Conservation (phyloP, 495 filamentous ascomycete species). For the Jackrogersella multiformis region DNA sequence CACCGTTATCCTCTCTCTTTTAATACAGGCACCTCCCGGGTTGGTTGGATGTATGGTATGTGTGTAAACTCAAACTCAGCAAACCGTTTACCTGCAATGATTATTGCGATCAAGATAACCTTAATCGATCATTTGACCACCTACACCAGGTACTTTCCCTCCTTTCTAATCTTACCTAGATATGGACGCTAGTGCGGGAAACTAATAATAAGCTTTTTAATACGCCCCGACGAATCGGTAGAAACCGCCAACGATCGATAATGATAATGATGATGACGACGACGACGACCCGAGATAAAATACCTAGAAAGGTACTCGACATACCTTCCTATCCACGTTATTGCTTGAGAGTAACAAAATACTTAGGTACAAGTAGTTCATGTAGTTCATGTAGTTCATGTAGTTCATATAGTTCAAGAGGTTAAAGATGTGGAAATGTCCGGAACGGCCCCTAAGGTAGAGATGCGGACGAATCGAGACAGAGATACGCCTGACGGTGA, state of each 20-base stretch:
- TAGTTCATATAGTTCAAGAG: background rate
- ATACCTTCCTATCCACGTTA: background rate
- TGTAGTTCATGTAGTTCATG: background rate
- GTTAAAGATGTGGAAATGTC: conserved; percentile 24
- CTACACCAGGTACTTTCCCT: too few species aligned
- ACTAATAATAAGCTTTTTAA: conserved; percentile 17
- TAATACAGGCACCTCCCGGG: too few species aligned
- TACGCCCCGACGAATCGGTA: conserved; percentile 4
- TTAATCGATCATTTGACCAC: too few species aligned
- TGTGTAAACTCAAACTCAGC: too few species aligned
- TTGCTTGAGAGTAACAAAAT: background rate
- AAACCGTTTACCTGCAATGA: too few species aligned
- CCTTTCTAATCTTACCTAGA: too few species aligned
- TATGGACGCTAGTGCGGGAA: background rate
- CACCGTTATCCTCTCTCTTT: background rate
- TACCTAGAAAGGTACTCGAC: too few species aligned
- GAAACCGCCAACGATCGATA: background rate
- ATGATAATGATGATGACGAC: too few species aligned
- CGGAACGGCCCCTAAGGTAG: conserved; percentile 1
- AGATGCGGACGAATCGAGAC: background rate
- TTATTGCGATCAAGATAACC: too few species aligned
- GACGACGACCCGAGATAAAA: conserved; percentile 8
- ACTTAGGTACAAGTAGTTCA: background rate
- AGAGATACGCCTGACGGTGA: background rate
- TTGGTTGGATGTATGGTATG: background rate